Evolutionary conservation across 2,329 filamentous ascomycete species (phyloP).

Genomic region (Cercospora beticola): DNA sequence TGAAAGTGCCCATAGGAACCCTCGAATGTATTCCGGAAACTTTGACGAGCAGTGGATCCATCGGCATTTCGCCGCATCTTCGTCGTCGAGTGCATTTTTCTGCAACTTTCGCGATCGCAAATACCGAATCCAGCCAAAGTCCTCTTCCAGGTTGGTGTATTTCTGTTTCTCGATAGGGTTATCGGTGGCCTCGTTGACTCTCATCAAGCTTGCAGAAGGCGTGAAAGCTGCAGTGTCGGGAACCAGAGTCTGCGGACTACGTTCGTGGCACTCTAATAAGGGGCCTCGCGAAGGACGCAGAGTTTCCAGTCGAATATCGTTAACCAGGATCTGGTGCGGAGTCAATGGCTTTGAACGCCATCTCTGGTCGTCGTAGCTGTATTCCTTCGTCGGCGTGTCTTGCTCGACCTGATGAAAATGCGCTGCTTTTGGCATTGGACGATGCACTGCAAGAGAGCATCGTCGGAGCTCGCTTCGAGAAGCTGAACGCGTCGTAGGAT

Average conservation of each 20-base stretch:
- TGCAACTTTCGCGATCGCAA: conserved; percentile 40
- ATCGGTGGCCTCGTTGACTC: conserved; percentile 28
- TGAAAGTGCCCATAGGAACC: conserved; percentile 29
- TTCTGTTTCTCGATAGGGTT: conserved; percentile 41
- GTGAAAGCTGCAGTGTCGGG: conserved; percentile 31
- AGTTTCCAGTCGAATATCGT: conserved; percentile 42
- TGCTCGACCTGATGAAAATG: conserved; percentile 10
- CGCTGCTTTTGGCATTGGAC: conserved; percentile 23
- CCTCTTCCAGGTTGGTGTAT: conserved; percentile 38
- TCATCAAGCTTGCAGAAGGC: conserved; percentile 25
- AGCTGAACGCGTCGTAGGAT: conserved; percentile 1
- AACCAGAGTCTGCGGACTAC: conserved; percentile 38
- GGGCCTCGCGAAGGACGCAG: conserved; percentile 36
- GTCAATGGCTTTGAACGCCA: conserved; percentile 44
- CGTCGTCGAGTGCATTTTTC: conserved; percentile 31
- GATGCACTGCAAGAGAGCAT: conserved; percentile 3
- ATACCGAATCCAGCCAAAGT: conserved; percentile 47
- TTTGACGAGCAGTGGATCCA: conserved; percentile 49
- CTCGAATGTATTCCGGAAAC: conserved; percentile 40
- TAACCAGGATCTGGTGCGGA: conserved; percentile 42
- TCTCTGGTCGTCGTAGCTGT: conserved; percentile 40
- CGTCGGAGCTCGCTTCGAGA: background rate
- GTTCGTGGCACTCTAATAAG: conserved; percentile 43
- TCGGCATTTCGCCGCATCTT: conserved; percentile 38
- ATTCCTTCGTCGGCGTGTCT: background rate